phyloP scores from a whole-genome alignment of 192 early-diverging fungal species.

The Coemansia sp. region DNA sequence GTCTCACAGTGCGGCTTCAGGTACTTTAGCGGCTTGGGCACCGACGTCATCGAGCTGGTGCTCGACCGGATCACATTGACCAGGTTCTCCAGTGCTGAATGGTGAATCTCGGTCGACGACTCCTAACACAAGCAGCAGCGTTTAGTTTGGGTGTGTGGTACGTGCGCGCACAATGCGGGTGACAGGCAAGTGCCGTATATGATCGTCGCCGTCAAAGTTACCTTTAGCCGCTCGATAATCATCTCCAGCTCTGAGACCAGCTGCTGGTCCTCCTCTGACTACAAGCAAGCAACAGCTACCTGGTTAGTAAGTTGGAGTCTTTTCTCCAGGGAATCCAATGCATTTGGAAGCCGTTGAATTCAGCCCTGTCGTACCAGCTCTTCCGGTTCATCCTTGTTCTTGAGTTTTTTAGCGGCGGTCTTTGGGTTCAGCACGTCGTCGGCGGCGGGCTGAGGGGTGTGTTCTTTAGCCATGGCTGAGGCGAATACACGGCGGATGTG shows the following conservation, averaged over 20 bases:
- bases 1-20: conserved; percentile 79
- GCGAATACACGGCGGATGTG: not conserved
- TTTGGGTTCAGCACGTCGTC: conserved; percentile 48
- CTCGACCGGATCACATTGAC: conserved; percentile 88
- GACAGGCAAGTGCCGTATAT: too few relatives aligned
- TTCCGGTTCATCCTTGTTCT: conserved; percentile 52
- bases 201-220: too few relatives aligned
- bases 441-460: not conserved
- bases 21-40: conserved; percentile 98
- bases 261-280: conserved; percentile 97
- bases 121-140: conserved; percentile 34
- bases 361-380: conserved; percentile 45
- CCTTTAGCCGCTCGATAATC: conserved; percentile 90
- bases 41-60: conserved; percentile 98
- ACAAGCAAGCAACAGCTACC: not conserved
- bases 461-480: not conserved
- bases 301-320: not conserved
- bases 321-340: not conserved
- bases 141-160: not conserved
- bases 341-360: not conserved
- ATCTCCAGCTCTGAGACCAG: conserved; percentile 92
- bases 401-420: conserved; percentile 42
- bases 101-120: conserved; percentile 68
- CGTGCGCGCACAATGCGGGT: too few relatives aligned
- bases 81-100: conserved; percentile 81